Conservation (phyloP, 2,329 filamentous ascomycete genomes). For the Torrubiella hemipterigena region DNA sequence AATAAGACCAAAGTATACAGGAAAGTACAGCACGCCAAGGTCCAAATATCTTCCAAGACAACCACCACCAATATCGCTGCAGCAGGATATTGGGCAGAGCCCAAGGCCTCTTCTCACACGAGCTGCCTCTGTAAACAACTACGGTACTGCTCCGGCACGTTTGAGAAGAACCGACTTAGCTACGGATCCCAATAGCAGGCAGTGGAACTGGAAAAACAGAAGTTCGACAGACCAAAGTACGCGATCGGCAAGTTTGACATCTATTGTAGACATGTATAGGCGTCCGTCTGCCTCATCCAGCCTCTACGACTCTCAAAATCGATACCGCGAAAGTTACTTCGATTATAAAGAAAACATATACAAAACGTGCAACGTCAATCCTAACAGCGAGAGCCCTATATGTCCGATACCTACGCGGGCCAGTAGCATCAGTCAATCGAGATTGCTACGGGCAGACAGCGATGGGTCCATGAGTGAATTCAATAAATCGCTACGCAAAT, state of each 20-base stretch:
- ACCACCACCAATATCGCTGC: too few relatives aligned
- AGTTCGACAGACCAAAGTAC: slow-evolving; percentile 23
- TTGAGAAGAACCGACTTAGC: slow-evolving; percentile 25
- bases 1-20: too few relatives aligned
- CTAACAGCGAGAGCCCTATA: slow-evolving; percentile 12
- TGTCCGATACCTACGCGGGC: slow-evolving; percentile 18
- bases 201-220: slow-evolving; percentile 19
- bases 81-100: too few relatives aligned
- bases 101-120: too few relatives aligned
- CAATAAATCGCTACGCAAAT: too few relatives aligned
- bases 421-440: slow-evolving; percentile 12
- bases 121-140: too few relatives aligned
- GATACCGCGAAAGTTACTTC: slow-evolving; percentile 31
- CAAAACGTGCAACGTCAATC: slow-evolving; percentile 11
- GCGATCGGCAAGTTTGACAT: slow-evolving; percentile 36
- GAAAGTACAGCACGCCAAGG: too few relatives aligned
- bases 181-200: slow-evolving; percentile 13
- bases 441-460: slow-evolving; percentile 14
- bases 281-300: slow-evolving; percentile 14
- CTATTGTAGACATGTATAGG: slow-evolving; percentile 36
- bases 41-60: too few relatives aligned
- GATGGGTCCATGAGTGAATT: not conserved
- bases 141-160: slow-evolving; percentile 10
- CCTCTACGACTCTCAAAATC: slow-evolving; percentile 15
- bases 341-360: slow-evolving; percentile 42